Conservation (phyloP, 208 protist genomes). For the Trypanosoma brucei region DNA sequence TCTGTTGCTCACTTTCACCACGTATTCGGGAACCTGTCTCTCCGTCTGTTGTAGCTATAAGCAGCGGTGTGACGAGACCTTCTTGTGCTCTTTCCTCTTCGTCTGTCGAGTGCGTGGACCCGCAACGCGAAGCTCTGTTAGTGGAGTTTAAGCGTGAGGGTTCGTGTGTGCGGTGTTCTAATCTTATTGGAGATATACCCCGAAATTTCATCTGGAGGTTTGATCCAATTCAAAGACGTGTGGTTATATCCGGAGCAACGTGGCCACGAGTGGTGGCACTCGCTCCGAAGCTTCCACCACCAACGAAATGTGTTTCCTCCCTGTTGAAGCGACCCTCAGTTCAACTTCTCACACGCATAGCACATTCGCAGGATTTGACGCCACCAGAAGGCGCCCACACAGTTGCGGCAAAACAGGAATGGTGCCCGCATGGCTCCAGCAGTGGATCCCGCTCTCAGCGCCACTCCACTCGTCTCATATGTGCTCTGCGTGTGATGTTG, state of each 20-base stretch:
- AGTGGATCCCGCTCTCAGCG: conserved; percentile 5
- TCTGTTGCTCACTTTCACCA: not conserved
- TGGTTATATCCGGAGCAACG: conserved; percentile 17
- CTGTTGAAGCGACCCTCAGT: not conserved
- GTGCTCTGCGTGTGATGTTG: conserved; percentile 34
- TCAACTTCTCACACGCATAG: conserved; percentile 15
- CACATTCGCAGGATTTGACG: conserved; percentile 3
- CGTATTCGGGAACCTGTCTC: not conserved
- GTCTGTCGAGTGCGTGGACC: conserved; percentile 15
- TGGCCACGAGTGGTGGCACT: conserved; percentile 13
- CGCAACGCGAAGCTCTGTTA: not conserved
- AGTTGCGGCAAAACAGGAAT: conserved; percentile 3
- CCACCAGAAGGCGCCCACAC: not conserved
- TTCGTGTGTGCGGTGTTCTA: not conserved
- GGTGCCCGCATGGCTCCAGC: not conserved
- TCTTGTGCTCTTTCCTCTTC: conserved; percentile 1
- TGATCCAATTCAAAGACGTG: not conserved
- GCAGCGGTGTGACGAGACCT: not conserved
- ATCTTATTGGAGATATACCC: conserved; percentile 15
- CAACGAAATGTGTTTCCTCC: not conserved
- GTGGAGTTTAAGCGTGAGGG: not conserved
- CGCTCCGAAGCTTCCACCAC: not conserved
- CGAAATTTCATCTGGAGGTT: conserved; percentile 21
- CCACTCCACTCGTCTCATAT: conserved; percentile 9
- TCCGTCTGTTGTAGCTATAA: not conserved